These are phyloP conservation scores for Trypethelium eluteriae DNA, from an alignment of 495 filamentous ascomycete genomes.

Conservation along the genomic window DNA sequence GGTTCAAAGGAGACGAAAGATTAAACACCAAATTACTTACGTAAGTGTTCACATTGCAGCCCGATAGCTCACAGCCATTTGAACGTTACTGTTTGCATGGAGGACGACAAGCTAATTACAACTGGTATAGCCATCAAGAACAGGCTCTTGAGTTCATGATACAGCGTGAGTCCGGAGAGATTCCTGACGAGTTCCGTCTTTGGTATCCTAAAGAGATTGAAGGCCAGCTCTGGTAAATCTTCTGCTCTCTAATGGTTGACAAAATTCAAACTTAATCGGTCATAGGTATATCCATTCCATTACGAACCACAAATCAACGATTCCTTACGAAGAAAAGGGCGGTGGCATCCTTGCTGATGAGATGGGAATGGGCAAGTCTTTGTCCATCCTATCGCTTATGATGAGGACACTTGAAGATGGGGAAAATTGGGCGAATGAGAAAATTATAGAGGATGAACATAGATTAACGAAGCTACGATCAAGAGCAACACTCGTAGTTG, in stretches of 20 bases:
- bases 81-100: neutral
- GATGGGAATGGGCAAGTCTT: conserved; percentile 78
- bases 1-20: neutral
- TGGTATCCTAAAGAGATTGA: conserved; percentile 23
- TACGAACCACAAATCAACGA: conserved; percentile 19
- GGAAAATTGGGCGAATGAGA: conserved; percentile 10
- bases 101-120: neutral
- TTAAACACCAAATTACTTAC: conserved; percentile 2
- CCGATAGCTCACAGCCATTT: too few relatives aligned
- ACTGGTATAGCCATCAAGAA: conserved; percentile 59
- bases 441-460: neutral
- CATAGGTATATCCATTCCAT: conserved; percentile 6
- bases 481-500: conserved; percentile 40
- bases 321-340: conserved; percentile 45
- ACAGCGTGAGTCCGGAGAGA: conserved; percentile 58
- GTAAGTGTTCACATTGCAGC: neutral
- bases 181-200: conserved; percentile 4
- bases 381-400: conserved; percentile 75
- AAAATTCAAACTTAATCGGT: neutral
- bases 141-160: conserved; percentile 87
- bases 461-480: conserved; percentile 19
- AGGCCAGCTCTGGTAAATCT: conserved; percentile 58
- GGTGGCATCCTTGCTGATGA: conserved; percentile 83
- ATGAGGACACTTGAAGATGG: conserved; percentile 55
- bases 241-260: neutral